Evolutionary conservation across 441 rosid genomes (phyloP).

Genomic region (Croton laevigatus): DNA sequence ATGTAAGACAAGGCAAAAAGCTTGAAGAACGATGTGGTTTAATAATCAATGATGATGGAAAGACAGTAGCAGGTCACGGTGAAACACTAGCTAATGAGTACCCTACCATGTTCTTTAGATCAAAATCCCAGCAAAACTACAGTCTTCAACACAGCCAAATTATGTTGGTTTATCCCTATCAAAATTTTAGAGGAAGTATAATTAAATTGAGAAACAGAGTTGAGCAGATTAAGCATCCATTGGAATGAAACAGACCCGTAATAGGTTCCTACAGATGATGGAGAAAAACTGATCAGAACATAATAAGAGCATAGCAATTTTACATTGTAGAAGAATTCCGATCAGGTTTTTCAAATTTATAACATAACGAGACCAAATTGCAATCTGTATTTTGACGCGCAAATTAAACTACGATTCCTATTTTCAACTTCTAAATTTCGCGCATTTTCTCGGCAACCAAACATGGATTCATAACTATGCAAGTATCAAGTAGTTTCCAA

Average conservation of each 20-base stretch:
- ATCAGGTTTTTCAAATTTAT: neutral
- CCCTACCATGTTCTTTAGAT: conserved; percentile 48
- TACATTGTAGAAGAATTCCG: neutral
- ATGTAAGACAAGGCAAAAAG: conserved; percentile 54
- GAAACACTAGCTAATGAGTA: conserved; percentile 47
- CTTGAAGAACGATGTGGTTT: conserved; percentile 42
- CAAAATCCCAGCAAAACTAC: neutral
- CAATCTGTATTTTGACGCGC: too few relatives aligned
- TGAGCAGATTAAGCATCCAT: conserved; percentile 16
- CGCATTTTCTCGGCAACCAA: conserved; percentile 4
- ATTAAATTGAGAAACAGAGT: neutral
- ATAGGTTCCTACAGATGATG: neutral
- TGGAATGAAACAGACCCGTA: conserved; percentile 3
- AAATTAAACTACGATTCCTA: too few relatives aligned
- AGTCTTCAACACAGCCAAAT: too few relatives aligned
- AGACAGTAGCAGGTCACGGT: conserved; percentile 40
- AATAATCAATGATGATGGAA: conserved; percentile 40
- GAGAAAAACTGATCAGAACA: neutral
- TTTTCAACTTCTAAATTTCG: neutral
- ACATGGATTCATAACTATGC: neutral
- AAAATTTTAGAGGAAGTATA: conserved; percentile 10
- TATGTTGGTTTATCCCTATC: conserved; percentile 7
- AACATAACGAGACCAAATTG: too few relatives aligned
- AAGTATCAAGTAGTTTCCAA: neutral
- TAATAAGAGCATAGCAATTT: neutral